A percentile compares a stretch with the other conserved stretches of the same genome.
Conservation (phyloP, 2,329 filamentous ascomycete species). For the Trichoderma asperellum region DNA sequence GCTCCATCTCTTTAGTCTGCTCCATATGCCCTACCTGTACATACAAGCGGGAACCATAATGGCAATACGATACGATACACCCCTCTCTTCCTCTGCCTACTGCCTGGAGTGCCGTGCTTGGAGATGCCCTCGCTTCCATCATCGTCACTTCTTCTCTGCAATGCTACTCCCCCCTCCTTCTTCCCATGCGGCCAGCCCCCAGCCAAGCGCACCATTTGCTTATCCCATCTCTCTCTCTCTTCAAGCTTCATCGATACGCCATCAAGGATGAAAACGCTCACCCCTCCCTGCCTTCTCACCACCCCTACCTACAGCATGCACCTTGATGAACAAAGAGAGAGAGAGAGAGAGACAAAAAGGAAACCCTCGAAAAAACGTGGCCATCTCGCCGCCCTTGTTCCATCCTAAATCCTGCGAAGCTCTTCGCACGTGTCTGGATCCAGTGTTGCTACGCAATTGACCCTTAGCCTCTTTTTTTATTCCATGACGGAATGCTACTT, state of each 20-base stretch:
- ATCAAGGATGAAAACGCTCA: not conserved
- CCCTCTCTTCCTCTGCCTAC: not conserved
- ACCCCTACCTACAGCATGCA: not conserved
- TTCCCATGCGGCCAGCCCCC: not conserved
- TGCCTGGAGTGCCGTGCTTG: not conserved
- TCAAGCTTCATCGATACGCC: not conserved
- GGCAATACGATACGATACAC: not conserved
- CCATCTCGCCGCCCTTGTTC: conserved; percentile 1
- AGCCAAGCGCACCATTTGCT: not conserved
- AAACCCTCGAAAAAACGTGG: conserved; percentile 15
- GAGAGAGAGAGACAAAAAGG: not conserved
- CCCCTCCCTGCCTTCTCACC: not conserved
- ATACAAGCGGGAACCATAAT: no score
- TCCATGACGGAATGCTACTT: not conserved
- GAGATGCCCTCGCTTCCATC: not conserved
- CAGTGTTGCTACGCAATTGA: not conserved
- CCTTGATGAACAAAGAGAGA: not conserved
- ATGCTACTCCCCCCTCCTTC: not conserved
- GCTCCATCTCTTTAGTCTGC: not conserved
- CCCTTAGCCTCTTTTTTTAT: not conserved
- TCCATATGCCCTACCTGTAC: not conserved
- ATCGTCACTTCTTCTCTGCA: not conserved
- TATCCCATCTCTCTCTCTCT: not conserved
- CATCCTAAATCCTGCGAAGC: not conserved
- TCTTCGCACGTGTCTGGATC: conserved; percentile 16